Evolutionary conservation across 768 basidiomycete species (phyloP).

Genomic region (Kwoniella sp.): DNA sequence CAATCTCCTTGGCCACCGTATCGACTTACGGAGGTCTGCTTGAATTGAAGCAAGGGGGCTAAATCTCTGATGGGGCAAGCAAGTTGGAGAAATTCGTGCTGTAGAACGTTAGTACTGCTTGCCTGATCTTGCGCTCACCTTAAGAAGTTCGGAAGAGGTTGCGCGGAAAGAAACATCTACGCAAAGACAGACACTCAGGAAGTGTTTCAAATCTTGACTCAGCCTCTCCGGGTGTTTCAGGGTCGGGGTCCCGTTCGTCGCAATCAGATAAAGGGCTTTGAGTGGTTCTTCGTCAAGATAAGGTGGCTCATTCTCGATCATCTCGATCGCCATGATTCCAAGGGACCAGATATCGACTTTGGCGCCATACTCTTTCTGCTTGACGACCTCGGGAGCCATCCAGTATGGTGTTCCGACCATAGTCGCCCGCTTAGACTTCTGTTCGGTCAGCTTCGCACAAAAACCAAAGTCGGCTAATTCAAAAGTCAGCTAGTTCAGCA

Average conservation of each 20-base stretch:
- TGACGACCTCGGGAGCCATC: slow-evolving; percentile 99
- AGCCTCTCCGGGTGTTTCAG: slow-evolving; percentile 92
- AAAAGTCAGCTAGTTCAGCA: neutral
- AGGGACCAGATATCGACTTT: slow-evolving; percentile 98
- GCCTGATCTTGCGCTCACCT: slow-evolving; percentile 35
- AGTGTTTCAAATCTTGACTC: slow-evolving; percentile 89
- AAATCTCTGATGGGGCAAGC: slow-evolving; percentile 79
- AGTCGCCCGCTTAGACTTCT: slow-evolving; percentile 94
- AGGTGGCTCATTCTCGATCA: slow-evolving; percentile 97
- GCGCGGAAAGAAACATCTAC: slow-evolving; percentile 94
- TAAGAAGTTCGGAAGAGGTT: slow-evolving; percentile 61
- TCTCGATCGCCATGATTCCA: slow-evolving; percentile 87
- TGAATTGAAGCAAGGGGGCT: slow-evolving; percentile 73
- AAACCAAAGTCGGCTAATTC: slow-evolving; percentile 88
- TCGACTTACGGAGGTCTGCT: slow-evolving; percentile 26
- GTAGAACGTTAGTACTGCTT: slow-evolving; percentile 4
- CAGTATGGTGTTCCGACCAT: slow-evolving; percentile 99
- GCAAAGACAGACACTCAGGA: slow-evolving; percentile 95
- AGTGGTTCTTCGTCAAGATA: slow-evolving; percentile 95
- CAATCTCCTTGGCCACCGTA: neutral
- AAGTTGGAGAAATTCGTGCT: slow-evolving; percentile 95
- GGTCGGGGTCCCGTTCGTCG: slow-evolving; percentile 97
- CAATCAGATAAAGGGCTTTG: slow-evolving; percentile 95
- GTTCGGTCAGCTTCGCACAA: slow-evolving; percentile 92
- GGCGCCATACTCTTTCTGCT: slow-evolving; percentile 93